Conservation (phyloP, 75 land plant species). For the Pseudotsuga menziesii region DNA sequence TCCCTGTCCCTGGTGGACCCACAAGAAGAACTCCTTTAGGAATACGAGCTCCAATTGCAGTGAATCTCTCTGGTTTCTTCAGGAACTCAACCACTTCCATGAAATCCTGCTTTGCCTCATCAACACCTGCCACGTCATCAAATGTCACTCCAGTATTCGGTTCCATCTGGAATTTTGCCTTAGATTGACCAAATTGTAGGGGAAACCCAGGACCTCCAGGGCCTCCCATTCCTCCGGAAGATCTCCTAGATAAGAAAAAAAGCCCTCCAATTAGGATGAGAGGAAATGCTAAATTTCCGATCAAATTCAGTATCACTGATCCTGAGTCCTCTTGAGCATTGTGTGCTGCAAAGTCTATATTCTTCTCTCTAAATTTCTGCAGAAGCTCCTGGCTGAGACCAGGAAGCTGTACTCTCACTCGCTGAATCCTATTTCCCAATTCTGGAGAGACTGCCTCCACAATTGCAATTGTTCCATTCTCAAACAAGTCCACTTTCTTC, state of each 20-base stretch:
- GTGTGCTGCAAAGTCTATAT: conserved; percentile 96
- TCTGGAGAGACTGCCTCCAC: conserved; percentile 98
- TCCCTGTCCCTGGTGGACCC: conserved; percentile 98
- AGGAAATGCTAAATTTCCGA: conserved; percentile 95
- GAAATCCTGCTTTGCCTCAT: conserved; percentile 99
- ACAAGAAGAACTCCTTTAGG: conserved; percentile 98
- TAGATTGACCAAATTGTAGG: conserved; percentile 94
- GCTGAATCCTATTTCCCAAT: conserved; percentile 82
- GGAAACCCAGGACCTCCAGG: conserved; percentile 98
- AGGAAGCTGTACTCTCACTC: conserved; percentile 94
- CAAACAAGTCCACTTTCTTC: conserved; percentile 83
- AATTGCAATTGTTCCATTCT: conserved; percentile 94
- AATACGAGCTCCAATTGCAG: conserved; percentile 95
- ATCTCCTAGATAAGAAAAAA: conserved; percentile 85
- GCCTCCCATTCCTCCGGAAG: conserved; percentile 87
- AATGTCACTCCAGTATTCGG: conserved; percentile 98
- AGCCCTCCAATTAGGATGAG: conserved; percentile 81
- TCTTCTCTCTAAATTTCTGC: conserved; percentile 89
- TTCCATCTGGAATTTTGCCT: conserved; percentile 99
- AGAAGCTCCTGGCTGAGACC: conserved; percentile 92
- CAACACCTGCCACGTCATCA: conserved; percentile 98
- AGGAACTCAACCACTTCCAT: conserved; percentile 98
- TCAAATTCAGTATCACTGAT: conserved; percentile 65
- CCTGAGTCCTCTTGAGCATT: conserved; percentile 95
- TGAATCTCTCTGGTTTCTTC: conserved; percentile 97